These are phyloP conservation scores for Penicillium italicum DNA, from an alignment of 2,329 filamentous ascomycete genomes.

Conservation along the genomic window DNA sequence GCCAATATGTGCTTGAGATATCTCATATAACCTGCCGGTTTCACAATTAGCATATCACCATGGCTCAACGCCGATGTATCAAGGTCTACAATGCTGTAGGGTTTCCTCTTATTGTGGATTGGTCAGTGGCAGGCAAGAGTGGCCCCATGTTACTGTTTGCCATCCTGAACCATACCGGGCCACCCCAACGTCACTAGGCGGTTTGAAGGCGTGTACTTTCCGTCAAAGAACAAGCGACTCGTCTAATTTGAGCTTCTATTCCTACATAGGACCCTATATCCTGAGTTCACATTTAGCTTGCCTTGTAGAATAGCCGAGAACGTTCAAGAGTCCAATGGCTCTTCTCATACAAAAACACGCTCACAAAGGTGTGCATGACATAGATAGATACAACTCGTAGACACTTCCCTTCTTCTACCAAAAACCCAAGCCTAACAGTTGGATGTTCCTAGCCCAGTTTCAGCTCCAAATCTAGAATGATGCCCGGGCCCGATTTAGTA, in stretches of 20 bases:
- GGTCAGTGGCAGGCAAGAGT: not conserved
- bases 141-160: not conserved
- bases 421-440: constrained; percentile 20
- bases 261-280: too few species aligned
- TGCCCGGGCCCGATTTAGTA: not conserved
- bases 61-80: not conserved
- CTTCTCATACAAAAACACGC: not conserved
- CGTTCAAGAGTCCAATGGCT: too few species aligned
- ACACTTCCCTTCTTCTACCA: constrained; percentile 24
- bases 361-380: not conserved
- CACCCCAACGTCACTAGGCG: not conserved
- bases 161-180: not conserved
- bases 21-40: not conserved
- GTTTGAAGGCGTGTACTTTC: not conserved
- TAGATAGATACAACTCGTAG: constrained; percentile 15
- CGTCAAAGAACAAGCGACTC: too few species aligned
- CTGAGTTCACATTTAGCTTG: not conserved
- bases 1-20: not conserved
- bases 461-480: not conserved
- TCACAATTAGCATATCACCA: not conserved
- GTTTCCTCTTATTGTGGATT: not conserved
- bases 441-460: not conserved
- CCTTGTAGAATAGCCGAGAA: not conserved
- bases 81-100: not conserved
- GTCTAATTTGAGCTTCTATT: not conserved